Percentiles rank a stretch among this genome's conserved stretches.
These are phyloP conservation scores for Trypanosoma rangeli DNA, from an alignment of 208 protist genomes.

Conservation along the genomic window DNA sequence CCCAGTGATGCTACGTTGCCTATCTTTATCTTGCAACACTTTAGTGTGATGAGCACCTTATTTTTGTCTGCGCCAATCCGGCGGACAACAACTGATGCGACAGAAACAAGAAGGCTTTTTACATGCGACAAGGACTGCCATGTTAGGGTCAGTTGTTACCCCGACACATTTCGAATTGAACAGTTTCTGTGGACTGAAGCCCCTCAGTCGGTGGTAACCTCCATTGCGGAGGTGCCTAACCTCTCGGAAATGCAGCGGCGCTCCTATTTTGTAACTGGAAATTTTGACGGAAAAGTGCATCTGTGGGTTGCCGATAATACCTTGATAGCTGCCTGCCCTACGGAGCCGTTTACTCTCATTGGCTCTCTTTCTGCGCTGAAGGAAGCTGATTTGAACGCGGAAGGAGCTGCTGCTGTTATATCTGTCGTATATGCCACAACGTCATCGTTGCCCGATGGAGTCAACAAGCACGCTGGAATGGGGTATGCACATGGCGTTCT, in stretches of 20 bases:
- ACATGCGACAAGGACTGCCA: constrained; percentile 86
- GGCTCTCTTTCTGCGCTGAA: constrained; percentile 30
- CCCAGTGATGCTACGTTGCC: neutral
- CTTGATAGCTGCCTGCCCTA: constrained; percentile 38
- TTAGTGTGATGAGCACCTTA: constrained; percentile 75
- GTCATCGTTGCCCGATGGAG: neutral
- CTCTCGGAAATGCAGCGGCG: constrained; percentile 22
- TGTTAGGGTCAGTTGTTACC: constrained; percentile 75
- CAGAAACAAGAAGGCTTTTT: constrained; percentile 57
- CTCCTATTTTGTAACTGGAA: constrained; percentile 72
- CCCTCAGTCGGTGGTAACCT: constrained; percentile 63
- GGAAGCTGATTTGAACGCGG: neutral
- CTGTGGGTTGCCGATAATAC: constrained; percentile 80
- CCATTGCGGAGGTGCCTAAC: constrained; percentile 56
- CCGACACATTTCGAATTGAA: constrained; percentile 76
- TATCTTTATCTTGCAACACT: constrained; percentile 81
- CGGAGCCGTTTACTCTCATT: constrained; percentile 31
- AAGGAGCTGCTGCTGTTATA: constrained; percentile 38
- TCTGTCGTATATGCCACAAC: constrained; percentile 40
- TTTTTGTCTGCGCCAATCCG: constrained; percentile 61
- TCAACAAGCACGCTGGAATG: neutral
- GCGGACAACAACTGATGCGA: constrained; percentile 16
- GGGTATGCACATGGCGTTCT: constrained; percentile 65
- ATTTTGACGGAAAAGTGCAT: constrained; percentile 51
- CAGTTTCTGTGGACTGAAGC: constrained; percentile 76